Evolutionary conservation across 306 rosid genomes (phyloP).

Genomic region (Cucurbita pepo): DNA sequence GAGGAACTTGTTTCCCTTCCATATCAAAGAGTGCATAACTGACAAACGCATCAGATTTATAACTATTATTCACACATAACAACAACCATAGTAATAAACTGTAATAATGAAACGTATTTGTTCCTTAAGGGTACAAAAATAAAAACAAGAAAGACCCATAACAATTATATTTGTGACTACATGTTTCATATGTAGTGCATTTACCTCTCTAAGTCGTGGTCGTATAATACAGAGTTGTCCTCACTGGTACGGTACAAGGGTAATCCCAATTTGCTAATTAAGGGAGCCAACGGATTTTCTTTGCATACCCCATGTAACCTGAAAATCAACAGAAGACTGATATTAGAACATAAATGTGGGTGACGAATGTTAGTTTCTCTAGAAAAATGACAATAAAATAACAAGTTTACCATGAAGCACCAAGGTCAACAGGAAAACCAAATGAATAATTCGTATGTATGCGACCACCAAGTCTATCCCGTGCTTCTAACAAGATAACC

Average conservation of each 20-base stretch:
- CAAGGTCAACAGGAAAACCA: conserved; percentile 93
- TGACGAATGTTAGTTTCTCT: background rate
- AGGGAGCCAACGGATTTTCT: conserved; percentile 89
- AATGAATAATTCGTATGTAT: conserved; percentile 80
- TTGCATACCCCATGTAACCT: conserved; percentile 98
- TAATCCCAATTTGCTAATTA: conserved; percentile 80
- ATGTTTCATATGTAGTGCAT: background rate
- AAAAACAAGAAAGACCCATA: background rate
- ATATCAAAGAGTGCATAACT: conserved; percentile 93
- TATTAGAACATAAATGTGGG: background rate
- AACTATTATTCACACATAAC: background rate
- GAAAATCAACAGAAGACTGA: conserved; percentile 1
- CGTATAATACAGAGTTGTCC: conserved; percentile 93
- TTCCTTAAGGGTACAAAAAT: background rate
- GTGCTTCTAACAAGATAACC: conserved; percentile 82
- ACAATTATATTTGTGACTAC: background rate
- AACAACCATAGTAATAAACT: background rate
- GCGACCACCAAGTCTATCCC: conserved; percentile 90
- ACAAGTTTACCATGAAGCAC: conserved; percentile 75
- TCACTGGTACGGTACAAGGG: conserved; percentile 93
- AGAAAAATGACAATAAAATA: background rate
- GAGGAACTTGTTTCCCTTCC: conserved; percentile 93
- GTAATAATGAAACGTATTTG: background rate
- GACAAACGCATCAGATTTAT: conserved; percentile 6
- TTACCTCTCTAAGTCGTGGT: conserved; percentile 94